Evolutionary conservation across 306 rosid species (phyloP), one percentile per base, ranked within the genome.

Genomic region (Trifolium repens): DNA sequence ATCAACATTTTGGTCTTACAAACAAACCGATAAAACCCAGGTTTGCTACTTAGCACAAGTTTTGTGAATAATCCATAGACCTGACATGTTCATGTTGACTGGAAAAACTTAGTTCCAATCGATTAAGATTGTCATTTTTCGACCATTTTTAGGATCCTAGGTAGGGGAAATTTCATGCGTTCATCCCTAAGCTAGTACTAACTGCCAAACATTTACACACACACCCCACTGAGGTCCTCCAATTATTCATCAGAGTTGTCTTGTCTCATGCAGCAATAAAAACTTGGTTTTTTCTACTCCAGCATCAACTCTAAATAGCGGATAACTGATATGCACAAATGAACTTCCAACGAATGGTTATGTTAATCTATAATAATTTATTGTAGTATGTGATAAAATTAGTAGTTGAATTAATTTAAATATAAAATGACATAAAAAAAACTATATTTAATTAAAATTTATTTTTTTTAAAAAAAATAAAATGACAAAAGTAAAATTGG

Each of bases 11-110:
- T 78, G 57, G 76, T 55, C 37, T 4, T 42, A 74, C 77, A 84
- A 81, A 84, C 87, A 82, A 76, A 74, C 74, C 83, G 86, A 75
- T 81, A 78, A 77, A 69, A 79, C 75, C 85, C 90, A 80, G 79
- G 72, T 83, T 72, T 50, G 24, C 24, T 55, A 73, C 26, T 9
- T 32, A 27, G 66, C 53, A 43, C 1, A 62, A 17, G 24, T 22
- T 3, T 72, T 53, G 47, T 60, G 57, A 78, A 64, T 64, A 42
- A 35, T 52, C 53, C 52, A 64, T 64, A 19, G 27, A 63, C 27
- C 14, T 16, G 6, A 42, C 32, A 39, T 46, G 69, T 55, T 79
- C 60, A 10, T 5, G 43, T 64, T 58, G 52, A 74, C 73, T 32
- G 27, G 40, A 39, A 68, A 61, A 61, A 71, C 88, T 4, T 85